Conservation (phyloP, 2,329 filamentous ascomycete genomes). For the Alternaria triticina region DNA sequence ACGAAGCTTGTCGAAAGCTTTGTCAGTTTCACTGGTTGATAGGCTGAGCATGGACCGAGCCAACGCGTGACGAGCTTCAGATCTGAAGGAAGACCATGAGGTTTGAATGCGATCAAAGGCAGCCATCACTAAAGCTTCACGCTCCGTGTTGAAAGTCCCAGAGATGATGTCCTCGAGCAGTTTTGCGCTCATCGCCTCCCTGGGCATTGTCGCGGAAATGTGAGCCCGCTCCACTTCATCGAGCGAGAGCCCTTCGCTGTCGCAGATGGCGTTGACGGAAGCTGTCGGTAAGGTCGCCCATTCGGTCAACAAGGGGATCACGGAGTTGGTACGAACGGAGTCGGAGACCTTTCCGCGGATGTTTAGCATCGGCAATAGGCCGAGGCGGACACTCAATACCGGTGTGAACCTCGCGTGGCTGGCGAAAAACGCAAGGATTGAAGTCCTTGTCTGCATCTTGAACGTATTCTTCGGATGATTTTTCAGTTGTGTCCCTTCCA, state of each 20-base stretch:
- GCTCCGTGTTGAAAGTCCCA: conserved; percentile 52
- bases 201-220: conserved; percentile 60
- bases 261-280: conserved; percentile 60
- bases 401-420: conserved; percentile 75
- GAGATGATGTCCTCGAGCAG: conserved; percentile 60
- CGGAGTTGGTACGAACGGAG: conserved; percentile 72
- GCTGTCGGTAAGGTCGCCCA: conserved; percentile 67
- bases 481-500: conserved; percentile 62
- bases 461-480: conserved; percentile 42
- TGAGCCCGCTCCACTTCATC: conserved; percentile 60
- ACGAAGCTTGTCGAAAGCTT: conserved; percentile 47
- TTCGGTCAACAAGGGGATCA: conserved; percentile 75
- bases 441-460: conserved; percentile 67
- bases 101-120: conserved; percentile 73
- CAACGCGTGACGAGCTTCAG: conserved; percentile 64
- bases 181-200: conserved; percentile 64
- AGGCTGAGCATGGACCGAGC: conserved; percentile 69
- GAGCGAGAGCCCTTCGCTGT: conserved; percentile 56
- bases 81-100: conserved; percentile 76
- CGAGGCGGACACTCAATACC: conserved; percentile 70
- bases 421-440: conserved; percentile 74
- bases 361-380: conserved; percentile 74
- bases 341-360: conserved; percentile 74
- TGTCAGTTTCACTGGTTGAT: conserved; percentile 54
- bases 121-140: conserved; percentile 65